Evolutionary conservation across 2,329 filamentous ascomycete genomes (phyloP).

Genomic region (Xylaria sp.): DNA sequence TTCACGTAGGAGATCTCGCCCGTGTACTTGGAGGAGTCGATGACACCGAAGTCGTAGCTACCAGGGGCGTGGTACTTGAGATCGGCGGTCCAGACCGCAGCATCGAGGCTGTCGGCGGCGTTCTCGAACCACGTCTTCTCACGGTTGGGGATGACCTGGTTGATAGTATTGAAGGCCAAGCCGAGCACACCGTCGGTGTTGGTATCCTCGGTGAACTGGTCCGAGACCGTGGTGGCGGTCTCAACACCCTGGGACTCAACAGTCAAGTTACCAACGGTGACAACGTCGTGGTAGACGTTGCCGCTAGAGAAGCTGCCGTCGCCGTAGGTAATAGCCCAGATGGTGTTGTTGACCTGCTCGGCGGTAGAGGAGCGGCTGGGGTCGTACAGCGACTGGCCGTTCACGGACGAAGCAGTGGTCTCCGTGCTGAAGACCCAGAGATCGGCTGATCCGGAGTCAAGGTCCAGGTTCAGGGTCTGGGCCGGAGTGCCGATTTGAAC

Average conservation of each 20-base stretch:
- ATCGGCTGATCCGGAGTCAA: constrained; percentile 29
- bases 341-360: constrained; percentile 15
- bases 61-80: constrained; percentile 27
- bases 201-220: constrained; percentile 24
- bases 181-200: constrained; percentile 27
- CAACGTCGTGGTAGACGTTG: constrained; percentile 27
- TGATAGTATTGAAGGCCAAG: constrained; percentile 25
- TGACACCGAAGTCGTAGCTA: constrained; percentile 34
- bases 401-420: constrained; percentile 11
- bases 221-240: constrained; percentile 21
- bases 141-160: constrained; percentile 20
- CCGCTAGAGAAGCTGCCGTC: constrained; percentile 28
- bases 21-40: constrained; percentile 28
- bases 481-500: constrained; percentile 26
- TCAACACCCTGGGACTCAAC: constrained; percentile 24
- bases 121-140: constrained; percentile 29
- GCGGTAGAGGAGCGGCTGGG: constrained; percentile 21
- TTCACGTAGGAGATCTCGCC: constrained; percentile 29
- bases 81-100: constrained; percentile 27
- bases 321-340: constrained; percentile 26
- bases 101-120: constrained; percentile 20
- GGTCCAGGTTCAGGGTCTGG: constrained; percentile 27
- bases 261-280: constrained; percentile 20
- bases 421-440: constrained; percentile 28
- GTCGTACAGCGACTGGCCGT: constrained; percentile 24